Percentiles rank a stretch among this genome's conserved stretches.
These are phyloP conservation scores for Aspergillus heteromorphus DNA, from an alignment of 495 filamentous ascomycete species.

Conservation along the genomic window DNA sequence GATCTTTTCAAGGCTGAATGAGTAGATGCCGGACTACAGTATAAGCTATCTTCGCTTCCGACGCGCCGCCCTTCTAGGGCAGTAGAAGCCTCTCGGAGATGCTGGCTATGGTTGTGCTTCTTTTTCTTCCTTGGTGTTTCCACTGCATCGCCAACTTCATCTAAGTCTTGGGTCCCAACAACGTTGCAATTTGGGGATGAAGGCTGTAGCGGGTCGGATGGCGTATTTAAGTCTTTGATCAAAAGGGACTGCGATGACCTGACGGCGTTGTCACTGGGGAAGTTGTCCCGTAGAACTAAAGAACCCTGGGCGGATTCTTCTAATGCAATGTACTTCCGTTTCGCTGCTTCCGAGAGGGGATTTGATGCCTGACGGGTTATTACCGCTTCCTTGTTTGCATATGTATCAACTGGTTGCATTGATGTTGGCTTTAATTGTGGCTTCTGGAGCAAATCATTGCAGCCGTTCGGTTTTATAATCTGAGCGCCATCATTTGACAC, in stretches of 20 bases:
- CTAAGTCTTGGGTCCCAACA: slow-evolving; percentile 62
- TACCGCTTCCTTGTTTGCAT: not conserved
- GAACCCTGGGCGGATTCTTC: not conserved
- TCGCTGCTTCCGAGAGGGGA: slow-evolving; percentile 17
- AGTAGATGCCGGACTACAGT: not conserved
- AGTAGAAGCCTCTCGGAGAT: not conserved
- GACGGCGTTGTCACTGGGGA: not conserved
- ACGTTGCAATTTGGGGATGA: slow-evolving; percentile 4
- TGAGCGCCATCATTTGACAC: not conserved
- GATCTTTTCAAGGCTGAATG: not conserved
- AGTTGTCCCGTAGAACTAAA: no score
- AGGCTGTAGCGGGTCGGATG: slow-evolving; percentile 35
- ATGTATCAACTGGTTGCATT: slow-evolving; percentile 15
- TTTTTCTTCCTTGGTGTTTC: slow-evolving; percentile 61
- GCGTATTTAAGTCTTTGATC: slow-evolving; percentile 30
- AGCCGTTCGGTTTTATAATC: not conserved
- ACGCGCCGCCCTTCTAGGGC: not conserved
- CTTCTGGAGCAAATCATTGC: not conserved
- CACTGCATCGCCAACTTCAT: slow-evolving; percentile 58
- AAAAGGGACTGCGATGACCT: slow-evolving; percentile 17
- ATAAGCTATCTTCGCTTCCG: not conserved
- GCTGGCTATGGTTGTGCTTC: not conserved
- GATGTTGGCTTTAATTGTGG: slow-evolving; percentile 2
- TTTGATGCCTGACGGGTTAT: slow-evolving; percentile 20
- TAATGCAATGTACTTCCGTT: slow-evolving; percentile 19